Conservation (phyloP, 306 rosid species). For the Casuarina glauca region DNA sequence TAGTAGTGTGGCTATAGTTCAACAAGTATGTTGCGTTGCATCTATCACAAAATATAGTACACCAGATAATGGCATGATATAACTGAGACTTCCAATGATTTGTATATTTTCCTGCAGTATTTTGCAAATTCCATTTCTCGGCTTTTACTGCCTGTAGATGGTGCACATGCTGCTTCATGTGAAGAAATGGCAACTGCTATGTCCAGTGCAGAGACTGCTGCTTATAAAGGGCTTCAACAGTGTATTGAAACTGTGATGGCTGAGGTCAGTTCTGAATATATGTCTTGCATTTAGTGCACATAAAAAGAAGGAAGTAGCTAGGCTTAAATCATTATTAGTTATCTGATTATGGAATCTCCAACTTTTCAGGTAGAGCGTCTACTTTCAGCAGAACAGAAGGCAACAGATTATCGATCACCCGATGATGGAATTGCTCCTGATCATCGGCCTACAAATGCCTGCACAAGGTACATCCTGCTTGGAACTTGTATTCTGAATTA, state of each 20-base stretch:
- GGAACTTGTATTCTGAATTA: slow-evolving; percentile 9
- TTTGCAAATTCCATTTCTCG: slow-evolving; percentile 94
- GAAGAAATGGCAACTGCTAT: slow-evolving; percentile 98
- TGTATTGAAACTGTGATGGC: slow-evolving; percentile 99
- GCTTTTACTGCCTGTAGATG: slow-evolving; percentile 97
- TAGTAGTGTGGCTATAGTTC: slow-evolving; percentile 98
- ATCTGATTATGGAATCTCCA: slow-evolving; percentile 17
- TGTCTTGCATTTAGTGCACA: slow-evolving; percentile 1
- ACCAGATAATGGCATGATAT: slow-evolving; percentile 10
- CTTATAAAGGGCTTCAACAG: slow-evolving; percentile 90
- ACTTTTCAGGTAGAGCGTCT: slow-evolving; percentile 83
- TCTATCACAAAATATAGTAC: slow-evolving; percentile 16
- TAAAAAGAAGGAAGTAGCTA: slow-evolving; percentile 12
- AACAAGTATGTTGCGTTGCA: slow-evolving; percentile 66
- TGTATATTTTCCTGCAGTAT: slow-evolving; percentile 55
- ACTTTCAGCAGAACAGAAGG: slow-evolving; percentile 96
- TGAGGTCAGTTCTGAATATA: slow-evolving; percentile 62
- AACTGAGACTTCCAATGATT: slow-evolving; percentile 27
- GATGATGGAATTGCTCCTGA: slow-evolving; percentile 96
- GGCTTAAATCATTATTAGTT: slow-evolving; percentile 8
- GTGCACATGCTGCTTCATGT: slow-evolving; percentile 99
- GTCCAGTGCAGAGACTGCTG: slow-evolving; percentile 99
- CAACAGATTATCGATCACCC: slow-evolving; percentile 83
- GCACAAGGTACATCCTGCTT: slow-evolving; percentile 66
- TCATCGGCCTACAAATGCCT: slow-evolving; percentile 95